Evolutionary conservation across 495 filamentous ascomycete species (phyloP).

Genomic region (Trichocladium antarcticum): DNA sequence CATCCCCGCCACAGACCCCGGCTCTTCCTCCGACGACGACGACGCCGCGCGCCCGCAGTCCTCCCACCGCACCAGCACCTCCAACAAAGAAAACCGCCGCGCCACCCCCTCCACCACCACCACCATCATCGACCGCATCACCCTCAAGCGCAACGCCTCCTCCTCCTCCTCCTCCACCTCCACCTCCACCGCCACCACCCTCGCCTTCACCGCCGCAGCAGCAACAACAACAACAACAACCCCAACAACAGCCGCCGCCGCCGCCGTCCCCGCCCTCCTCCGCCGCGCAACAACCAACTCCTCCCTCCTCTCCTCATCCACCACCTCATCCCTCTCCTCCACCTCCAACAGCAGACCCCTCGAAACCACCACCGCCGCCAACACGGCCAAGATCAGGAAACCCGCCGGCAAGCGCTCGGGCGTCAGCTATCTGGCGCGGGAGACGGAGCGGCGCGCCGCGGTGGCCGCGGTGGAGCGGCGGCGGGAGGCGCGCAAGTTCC

Average conservation of each 20-base stretch:
- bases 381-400: constrained; percentile 52
- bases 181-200: constrained; percentile 31
- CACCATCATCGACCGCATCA: constrained; percentile 68
- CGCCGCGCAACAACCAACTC: constrained; percentile 62
- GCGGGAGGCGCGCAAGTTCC: constrained; percentile 56
- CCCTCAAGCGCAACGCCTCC: constrained; percentile 54
- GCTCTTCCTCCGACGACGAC: constrained; percentile 33
- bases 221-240: not conserved
- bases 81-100: constrained; percentile 34
- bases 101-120: constrained; percentile 42
- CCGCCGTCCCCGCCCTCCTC: constrained; percentile 69
- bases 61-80: constrained; percentile 18
- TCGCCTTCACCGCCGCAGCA: constrained; percentile 50
- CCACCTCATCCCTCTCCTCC: not conserved
- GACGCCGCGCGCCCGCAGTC: constrained; percentile 19
- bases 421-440: constrained; percentile 74
- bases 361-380: constrained; percentile 13
- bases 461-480: constrained; percentile 50
- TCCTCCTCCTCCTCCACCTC: constrained; percentile 32
- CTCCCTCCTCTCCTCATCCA: constrained; percentile 26
- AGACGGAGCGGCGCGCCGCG: constrained; percentile 49
- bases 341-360: constrained; percentile 23
- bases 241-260: constrained; percentile 30
- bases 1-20: constrained; percentile 35
- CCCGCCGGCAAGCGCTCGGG: constrained; percentile 47